These are phyloP conservation scores for Hypoxylon sp. DNA, from an alignment of 2,329 filamentous ascomycete genomes.

Conservation along the genomic window DNA sequence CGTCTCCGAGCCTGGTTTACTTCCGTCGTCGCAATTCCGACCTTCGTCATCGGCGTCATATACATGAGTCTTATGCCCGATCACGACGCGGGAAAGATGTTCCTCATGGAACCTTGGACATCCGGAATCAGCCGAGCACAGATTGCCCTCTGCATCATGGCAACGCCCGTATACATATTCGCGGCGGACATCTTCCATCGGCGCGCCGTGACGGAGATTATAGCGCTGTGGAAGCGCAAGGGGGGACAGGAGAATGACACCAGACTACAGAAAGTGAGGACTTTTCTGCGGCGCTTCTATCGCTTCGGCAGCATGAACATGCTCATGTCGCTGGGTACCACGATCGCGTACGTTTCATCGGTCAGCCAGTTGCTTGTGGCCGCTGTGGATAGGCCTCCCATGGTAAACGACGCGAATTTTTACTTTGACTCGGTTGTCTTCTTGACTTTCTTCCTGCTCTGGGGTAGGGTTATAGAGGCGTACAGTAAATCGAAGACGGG, in stretches of 20 bases:
- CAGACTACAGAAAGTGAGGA: constrained; percentile 57
- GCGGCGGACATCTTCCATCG: constrained; percentile 87
- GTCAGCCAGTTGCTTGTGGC: constrained; percentile 80
- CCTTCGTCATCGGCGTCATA: constrained; percentile 87
- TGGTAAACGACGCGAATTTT: constrained; percentile 64
- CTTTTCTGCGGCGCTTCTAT: constrained; percentile 80
- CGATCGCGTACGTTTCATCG: constrained; percentile 87
- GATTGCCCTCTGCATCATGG: constrained; percentile 82
- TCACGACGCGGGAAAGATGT: constrained; percentile 68
- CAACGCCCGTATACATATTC: constrained; percentile 88
- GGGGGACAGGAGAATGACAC: constrained; percentile 56
- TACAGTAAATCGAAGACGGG: constrained; percentile 94
- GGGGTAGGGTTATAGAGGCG: constrained; percentile 80
- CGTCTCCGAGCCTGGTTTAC: constrained; percentile 78
- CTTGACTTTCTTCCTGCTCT: constrained; percentile 85
- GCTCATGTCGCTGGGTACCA: constrained; percentile 88
- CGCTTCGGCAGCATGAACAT: constrained; percentile 98
- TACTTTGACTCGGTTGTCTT: constrained; percentile 97
- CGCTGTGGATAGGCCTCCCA: constrained; percentile 55
- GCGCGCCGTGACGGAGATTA: constrained; percentile 81
- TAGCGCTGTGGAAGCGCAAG: constrained; percentile 78
- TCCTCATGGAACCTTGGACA: constrained; percentile 76
- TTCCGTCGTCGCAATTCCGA: constrained; percentile 78
- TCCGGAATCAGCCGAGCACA: constrained; percentile 81
- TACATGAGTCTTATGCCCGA: constrained; percentile 85